Evolutionary conservation across 176 grass and related monocot genomes (phyloP), one percentile per base, ranked within the genome.

Genomic region (Phyllostachys edulis): DNA sequence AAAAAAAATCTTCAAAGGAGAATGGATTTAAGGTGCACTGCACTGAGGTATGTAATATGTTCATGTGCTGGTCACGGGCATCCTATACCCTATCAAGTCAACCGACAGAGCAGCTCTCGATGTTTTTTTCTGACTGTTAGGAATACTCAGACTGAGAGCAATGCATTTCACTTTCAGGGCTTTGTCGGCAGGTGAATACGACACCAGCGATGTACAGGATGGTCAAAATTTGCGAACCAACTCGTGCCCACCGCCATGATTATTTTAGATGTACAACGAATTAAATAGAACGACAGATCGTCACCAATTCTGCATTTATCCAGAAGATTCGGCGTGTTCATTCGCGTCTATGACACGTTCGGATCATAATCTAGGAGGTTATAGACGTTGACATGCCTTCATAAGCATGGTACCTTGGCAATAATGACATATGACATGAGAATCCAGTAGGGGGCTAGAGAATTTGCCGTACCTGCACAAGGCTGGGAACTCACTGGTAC

Each of bases 161-260:
- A 74, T 20, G 76, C 15, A 49, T 21, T 41, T 80, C 69, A 29
- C 38, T 80, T 84, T 79, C 69, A 20, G 26, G 59, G 38, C 49
- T 47, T 15, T 60, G 81, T 89, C 69, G 68, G 87, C 81, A 57
- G 87, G 67, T 88, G 81, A 88, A 73, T 27, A 27, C 49, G 38
- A 73, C 38, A 26, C n/a, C 67, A 14, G 12, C 17, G 7, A 34
- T 80, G 2, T 21, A 51, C 21, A 18, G 12, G 21, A 18, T 9
- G 41, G 64, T 71, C 54, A 88, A 88, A 83, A 63, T 44, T 41
- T 77, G 6, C 21, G 42, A 42, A 26, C 39, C 17, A 37, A 9
- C 32, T 50, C 47, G 2, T 63, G n/a, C 23, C 37, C 38, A 57
- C 38, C 20, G 12, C 47, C 69, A 54, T 67, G 16, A 37, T 56